Conservation (phyloP, 1,284 basidiomycete genomes). For the Leccinum fallax region DNA sequence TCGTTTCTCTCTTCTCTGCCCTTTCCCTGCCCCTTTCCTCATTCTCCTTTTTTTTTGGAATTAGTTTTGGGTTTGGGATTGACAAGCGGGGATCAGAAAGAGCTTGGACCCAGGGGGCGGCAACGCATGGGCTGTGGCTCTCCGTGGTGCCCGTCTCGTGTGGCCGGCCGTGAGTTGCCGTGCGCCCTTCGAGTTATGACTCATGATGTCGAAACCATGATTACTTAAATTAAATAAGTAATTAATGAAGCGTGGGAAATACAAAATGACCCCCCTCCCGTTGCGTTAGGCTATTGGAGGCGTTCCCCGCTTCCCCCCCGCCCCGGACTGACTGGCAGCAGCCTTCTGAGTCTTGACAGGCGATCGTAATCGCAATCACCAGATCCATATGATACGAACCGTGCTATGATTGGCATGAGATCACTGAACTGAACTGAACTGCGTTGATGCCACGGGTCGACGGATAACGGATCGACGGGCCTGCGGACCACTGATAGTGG, state of each 20-base stretch:
- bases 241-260: neutral
- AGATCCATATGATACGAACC: neutral
- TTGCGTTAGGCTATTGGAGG: too few relatives aligned
- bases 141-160: neutral
- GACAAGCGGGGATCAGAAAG: neutral
- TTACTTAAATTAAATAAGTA: neutral
- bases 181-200: neutral
- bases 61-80: neutral
- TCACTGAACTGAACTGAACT: neutral
- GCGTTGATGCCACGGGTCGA: neutral
- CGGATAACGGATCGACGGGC: neutral
- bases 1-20: neutral
- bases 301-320: too few relatives aligned
- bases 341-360: neutral
- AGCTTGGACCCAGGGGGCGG: neutral
- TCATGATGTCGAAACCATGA: too few relatives aligned
- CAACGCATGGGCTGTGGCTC: neutral
- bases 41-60: neutral
- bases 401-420: neutral
- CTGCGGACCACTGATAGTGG: neutral
- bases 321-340: neutral
- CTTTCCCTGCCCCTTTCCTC: neutral
- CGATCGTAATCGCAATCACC: neutral
- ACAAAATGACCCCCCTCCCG: too few relatives aligned
- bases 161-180: neutral